A percentile compares a stretch with the other conserved stretches of the same genome.
phyloP scores from a whole-genome alignment of 495 filamentous ascomycete species.

The Aeminium ludgeri region DNA sequence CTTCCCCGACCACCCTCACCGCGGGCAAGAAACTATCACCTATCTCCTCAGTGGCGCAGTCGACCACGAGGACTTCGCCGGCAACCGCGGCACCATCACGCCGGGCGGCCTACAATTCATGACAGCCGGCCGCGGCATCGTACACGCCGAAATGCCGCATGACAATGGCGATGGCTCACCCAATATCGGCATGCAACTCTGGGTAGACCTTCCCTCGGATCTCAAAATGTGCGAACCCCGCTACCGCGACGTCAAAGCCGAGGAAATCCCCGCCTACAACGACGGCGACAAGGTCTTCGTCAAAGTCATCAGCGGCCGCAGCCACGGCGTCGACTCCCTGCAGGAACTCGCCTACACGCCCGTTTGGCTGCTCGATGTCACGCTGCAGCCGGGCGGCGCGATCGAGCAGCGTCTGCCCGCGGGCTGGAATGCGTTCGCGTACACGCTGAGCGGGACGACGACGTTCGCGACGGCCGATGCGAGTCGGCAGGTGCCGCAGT shows the following conservation, averaged over 20 bases:
- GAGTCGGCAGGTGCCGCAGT: constrained; percentile 44
- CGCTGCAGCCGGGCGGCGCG: constrained; percentile 61
- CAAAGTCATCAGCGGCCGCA: constrained; percentile 79
- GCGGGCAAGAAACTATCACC: constrained; percentile 73
- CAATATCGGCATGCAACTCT: constrained; percentile 82
- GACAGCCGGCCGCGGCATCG: constrained; percentile 83
- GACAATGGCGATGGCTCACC: constrained; percentile 58
- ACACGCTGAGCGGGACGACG: constrained; percentile 55
- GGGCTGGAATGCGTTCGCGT: constrained; percentile 86
- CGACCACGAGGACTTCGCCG: constrained; percentile 93
- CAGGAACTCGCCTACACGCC: constrained; percentile 88
- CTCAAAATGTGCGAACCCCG: constrained; percentile 81
- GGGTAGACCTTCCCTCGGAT: constrained; percentile 75
- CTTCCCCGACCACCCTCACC: constrained; percentile 74
- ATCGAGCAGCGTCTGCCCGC: constrained; percentile 55
- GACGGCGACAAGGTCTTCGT: constrained; percentile 60
- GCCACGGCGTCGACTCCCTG: constrained; percentile 67
- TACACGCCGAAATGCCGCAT: constrained; percentile 93
- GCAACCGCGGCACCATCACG: constrained; percentile 70
- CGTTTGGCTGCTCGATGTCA: constrained; percentile 81
- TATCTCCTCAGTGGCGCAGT: constrained; percentile 71
- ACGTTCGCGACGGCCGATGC: constrained; percentile 45
- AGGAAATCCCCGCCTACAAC: constrained; percentile 58
- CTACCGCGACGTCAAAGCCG: constrained; percentile 65
- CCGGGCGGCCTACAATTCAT: constrained; percentile 90